phyloP scores from a whole-genome alignment of 192 early-diverging fungal species.

The Backusella westeae region DNA sequence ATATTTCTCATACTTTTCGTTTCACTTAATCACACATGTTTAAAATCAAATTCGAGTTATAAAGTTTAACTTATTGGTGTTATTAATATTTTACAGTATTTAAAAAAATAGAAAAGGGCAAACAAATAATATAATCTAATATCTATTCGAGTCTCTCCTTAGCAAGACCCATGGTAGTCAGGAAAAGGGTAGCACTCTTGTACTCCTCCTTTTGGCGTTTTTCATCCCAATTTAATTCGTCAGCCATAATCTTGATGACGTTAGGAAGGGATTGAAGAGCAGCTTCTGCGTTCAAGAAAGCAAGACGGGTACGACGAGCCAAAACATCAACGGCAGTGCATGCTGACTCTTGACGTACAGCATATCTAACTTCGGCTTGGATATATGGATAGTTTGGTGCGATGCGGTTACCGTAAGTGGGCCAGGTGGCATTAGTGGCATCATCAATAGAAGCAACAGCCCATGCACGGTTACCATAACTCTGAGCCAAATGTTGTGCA shows the following conservation, averaged over 20 bases:
- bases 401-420: conserved; percentile 77
- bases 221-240: conserved; percentile 79
- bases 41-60: not conserved
- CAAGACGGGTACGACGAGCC: conserved; percentile 85
- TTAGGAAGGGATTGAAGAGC: conserved; percentile 81
- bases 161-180: conserved; percentile 88
- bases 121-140: not conserved
- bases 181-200: conserved; percentile 69
- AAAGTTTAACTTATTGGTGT: not conserved
- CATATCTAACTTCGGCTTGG: conserved; percentile 92
- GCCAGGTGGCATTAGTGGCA: conserved; percentile 70
- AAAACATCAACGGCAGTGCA: conserved; percentile 92
- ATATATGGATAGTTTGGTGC: conserved; percentile 86
- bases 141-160: conserved; percentile 1
- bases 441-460: conserved; percentile 82
- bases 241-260: conserved; percentile 89
- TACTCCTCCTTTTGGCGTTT: conserved; percentile 65
- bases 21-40: not conserved
- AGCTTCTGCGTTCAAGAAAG: conserved; percentile 92
- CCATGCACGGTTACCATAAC: conserved; percentile 95
- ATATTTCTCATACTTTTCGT: not conserved
- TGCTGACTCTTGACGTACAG: conserved; percentile 89
- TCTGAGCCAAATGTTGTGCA: conserved; percentile 85
- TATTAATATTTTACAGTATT: conserved; percentile 7
- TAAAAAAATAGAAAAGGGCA: not conserved